phyloP scores from a whole-genome alignment of 495 filamentous ascomycete species.

The Neurospora terricola region DNA sequence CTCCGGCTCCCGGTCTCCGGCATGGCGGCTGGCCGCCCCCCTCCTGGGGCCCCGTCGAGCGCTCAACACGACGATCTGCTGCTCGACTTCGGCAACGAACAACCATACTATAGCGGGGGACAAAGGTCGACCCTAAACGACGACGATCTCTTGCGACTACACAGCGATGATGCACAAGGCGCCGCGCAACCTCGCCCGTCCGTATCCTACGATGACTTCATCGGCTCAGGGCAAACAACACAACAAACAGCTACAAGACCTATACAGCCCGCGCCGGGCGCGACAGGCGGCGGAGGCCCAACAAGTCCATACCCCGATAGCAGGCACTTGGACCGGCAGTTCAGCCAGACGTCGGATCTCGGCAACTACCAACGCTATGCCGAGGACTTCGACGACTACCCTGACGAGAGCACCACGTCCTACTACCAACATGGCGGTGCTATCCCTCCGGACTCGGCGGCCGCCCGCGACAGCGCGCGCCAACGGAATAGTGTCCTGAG shows the following conservation, averaged over 20 bases:
- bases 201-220: constrained; percentile 88
- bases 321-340: constrained; percentile 40
- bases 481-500: constrained; percentile 81
- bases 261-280: constrained; percentile 22
- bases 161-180: constrained; percentile 53
- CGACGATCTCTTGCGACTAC: constrained; percentile 61
- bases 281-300: constrained; percentile 25
- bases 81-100: constrained; percentile 62
- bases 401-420: constrained; percentile 59
- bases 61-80: constrained; percentile 54
- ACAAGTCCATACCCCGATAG: constrained; percentile 40
- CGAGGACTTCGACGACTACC: constrained; percentile 66
- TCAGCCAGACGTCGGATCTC: constrained; percentile 76
- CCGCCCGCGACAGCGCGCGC: constrained; percentile 45
- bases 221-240: constrained; percentile 48
- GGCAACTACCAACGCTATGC: constrained; percentile 87
- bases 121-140: constrained; percentile 65
- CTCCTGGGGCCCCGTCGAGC: constrained; percentile 46
- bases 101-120: constrained; percentile 61
- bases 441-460: constrained; percentile 31
- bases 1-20: constrained; percentile 18
- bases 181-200: constrained; percentile 62
- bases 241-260: not conserved
- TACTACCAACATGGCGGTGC: constrained; percentile 54
- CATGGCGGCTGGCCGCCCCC: constrained; percentile 59